Percentiles rank a stretch among this genome's conserved stretches.
Evolutionary conservation across 805 yeast genomes (phyloP).

Genomic region (Zygosaccharomyces lentus): DNA sequence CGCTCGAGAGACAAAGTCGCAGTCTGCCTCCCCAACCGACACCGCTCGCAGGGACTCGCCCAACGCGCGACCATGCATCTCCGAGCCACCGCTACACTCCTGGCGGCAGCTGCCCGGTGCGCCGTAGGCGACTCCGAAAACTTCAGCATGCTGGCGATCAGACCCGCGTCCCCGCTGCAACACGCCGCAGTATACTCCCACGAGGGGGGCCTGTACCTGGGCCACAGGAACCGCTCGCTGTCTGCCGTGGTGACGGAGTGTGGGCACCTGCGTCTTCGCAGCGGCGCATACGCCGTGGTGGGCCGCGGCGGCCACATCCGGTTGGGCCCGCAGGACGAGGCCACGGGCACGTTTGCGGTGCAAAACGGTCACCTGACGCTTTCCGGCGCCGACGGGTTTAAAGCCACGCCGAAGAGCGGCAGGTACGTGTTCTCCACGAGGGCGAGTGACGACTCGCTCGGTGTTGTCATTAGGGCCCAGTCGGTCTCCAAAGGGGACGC

Average conservation of each 20-base stretch:
- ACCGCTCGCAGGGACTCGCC: no score
- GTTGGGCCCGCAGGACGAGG: conserved; percentile 24
- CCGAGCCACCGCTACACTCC: neutral
- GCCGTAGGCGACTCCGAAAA: conserved; percentile 36
- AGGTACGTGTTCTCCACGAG: conserved; percentile 27
- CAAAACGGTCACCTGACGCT: conserved; percentile 37
- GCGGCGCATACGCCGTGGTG: conserved; percentile 32
- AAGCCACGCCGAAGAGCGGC: conserved; percentile 37
- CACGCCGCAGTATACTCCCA: conserved; percentile 22
- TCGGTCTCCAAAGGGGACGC: conserved; percentile 9
- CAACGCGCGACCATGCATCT: neutral
- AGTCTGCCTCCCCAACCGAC: no score
- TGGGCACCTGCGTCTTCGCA: conserved; percentile 32
- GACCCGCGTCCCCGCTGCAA: conserved; percentile 38
- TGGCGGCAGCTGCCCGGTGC: conserved; percentile 21
- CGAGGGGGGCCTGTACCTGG: conserved; percentile 21
- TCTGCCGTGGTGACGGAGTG: conserved; percentile 32
- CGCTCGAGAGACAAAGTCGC: no score
- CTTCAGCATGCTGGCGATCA: conserved; percentile 35
- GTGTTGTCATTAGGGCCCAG: conserved; percentile 20
- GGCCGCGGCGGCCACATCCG: conserved; percentile 20
- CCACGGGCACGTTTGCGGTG: conserved; percentile 39
- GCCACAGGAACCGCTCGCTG: conserved; percentile 15
- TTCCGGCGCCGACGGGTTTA: conserved; percentile 36
- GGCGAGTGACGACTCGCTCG: conserved; percentile 23